These are phyloP conservation scores for Exophiala alcalophila DNA, from an alignment of 2,329 filamentous ascomycete genomes.

Conservation along the genomic window DNA sequence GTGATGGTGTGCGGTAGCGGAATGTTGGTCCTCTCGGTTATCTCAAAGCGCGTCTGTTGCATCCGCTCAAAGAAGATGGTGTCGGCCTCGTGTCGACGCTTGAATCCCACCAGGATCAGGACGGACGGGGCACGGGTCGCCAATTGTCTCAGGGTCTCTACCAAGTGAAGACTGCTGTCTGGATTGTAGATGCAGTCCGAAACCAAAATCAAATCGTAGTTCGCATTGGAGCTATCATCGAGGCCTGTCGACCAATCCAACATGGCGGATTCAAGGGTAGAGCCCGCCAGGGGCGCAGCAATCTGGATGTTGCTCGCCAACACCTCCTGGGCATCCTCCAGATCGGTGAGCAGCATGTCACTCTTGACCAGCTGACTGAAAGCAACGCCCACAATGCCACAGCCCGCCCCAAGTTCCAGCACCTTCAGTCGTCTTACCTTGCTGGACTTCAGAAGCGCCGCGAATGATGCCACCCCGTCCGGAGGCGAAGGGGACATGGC, in stretches of 20 bases:
- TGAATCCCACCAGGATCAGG: conserved; percentile 60
- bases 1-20: conserved; percentile 36
- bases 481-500: conserved; percentile 36
- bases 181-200: conserved; percentile 73
- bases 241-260: conserved; percentile 61
- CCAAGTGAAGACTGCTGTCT: conserved; percentile 62
- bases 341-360: conserved; percentile 61
- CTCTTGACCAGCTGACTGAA: conserved; percentile 54
- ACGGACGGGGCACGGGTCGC: conserved; percentile 48
- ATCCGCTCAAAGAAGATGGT: conserved; percentile 64
- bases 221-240: conserved; percentile 36
- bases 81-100: conserved; percentile 66
- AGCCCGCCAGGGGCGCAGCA: conserved; percentile 43
- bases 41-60: conserved; percentile 38
- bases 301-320: conserved; percentile 54
- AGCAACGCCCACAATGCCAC: conserved; percentile 66
- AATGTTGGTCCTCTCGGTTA: conserved; percentile 35
- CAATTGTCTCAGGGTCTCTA: conserved; percentile 54
- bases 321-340: conserved; percentile 62
- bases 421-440: conserved; percentile 44
- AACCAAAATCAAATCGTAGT: conserved; percentile 60
- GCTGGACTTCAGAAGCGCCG: conserved; percentile 35
- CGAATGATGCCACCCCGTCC: conserved; percentile 31
- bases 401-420: conserved; percentile 66
- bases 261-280: conserved; percentile 47